Conservation (phyloP, 345 rosid species). For the Eucalyptus urophylla region DNA sequence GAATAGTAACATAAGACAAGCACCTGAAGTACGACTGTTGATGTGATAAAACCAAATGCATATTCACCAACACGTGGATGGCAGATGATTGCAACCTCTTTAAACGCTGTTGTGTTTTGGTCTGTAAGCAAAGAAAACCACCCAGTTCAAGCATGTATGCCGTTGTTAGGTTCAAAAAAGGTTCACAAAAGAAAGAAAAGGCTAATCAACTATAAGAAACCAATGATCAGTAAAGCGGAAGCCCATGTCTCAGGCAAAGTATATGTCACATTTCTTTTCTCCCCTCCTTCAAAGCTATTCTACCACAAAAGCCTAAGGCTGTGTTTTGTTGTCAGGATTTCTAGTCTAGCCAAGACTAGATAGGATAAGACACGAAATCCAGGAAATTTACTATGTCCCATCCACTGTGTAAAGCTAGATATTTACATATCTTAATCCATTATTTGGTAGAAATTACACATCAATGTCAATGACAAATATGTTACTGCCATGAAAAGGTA, state of each 20-base stretch:
- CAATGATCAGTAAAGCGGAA: not conserved
- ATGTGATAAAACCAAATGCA: slow-evolving; percentile 93
- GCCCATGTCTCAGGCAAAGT: not conserved
- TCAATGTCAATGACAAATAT: not conserved
- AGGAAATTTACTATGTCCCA: not conserved
- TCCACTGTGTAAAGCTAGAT: not conserved
- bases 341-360: not conserved
- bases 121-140: slow-evolving; percentile 22
- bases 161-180: not conserved
- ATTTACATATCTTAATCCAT: not conserved
- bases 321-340: not conserved
- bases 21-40: slow-evolving; percentile 83
- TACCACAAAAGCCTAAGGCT: not conserved
- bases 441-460: not conserved
- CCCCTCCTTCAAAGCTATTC: not conserved
- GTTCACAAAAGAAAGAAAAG: not conserved
- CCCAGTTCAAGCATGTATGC: not conserved
- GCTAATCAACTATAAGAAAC: not conserved
- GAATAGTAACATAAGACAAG: not conserved
- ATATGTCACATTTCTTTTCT: not conserved
- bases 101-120: slow-evolving; percentile 90
- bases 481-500: not conserved
- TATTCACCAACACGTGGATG: slow-evolving; percentile 96
- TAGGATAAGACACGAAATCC: not conserved
- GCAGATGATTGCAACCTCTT: slow-evolving; percentile 90